These are phyloP conservation scores for Colletotrichum sublineola DNA, from an alignment of 2,329 filamentous ascomycete species.

Conservation along the genomic window DNA sequence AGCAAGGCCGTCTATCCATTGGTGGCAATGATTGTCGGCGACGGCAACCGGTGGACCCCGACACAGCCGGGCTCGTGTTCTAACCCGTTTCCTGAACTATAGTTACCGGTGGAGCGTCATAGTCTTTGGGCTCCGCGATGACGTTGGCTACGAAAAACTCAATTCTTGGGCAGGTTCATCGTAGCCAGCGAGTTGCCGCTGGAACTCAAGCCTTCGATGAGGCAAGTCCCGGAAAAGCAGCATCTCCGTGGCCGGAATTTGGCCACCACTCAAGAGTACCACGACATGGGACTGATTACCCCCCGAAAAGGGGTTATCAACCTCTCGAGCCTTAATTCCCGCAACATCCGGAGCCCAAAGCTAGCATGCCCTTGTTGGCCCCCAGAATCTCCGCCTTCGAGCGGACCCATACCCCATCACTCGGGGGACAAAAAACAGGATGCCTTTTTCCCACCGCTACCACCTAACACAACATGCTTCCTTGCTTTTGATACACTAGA, in stretches of 20 bases:
- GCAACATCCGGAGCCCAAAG: background rate
- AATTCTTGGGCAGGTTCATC: background rate
- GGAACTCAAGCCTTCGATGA: background rate
- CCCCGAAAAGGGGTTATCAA: background rate
- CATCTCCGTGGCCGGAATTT: too few relatives aligned
- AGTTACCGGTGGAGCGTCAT: constrained; percentile 1
- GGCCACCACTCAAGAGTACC: too few relatives aligned
- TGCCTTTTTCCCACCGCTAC: too few relatives aligned
- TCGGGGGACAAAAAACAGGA: too few relatives aligned
- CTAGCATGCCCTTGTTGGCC: background rate
- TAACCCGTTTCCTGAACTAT: background rate
- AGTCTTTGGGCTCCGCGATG: constrained; percentile 4
- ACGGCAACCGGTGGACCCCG: constrained; percentile 23
- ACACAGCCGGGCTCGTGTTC: constrained; percentile 27
- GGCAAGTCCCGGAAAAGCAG: background rate
- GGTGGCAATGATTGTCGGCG: constrained; percentile 30
- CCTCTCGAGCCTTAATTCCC: background rate
- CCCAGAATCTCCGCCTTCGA: background rate
- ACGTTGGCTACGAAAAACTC: background rate
- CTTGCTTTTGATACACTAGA: too few relatives aligned
- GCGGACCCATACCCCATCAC: too few relatives aligned
- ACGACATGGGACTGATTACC: too few relatives aligned
- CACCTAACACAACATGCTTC: too few relatives aligned
- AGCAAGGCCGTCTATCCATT: background rate
- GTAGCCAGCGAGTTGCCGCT: background rate